Evolutionary conservation across 495 filamentous ascomycete species (phyloP).

Genomic region (Pyrenula aspistea): DNA sequence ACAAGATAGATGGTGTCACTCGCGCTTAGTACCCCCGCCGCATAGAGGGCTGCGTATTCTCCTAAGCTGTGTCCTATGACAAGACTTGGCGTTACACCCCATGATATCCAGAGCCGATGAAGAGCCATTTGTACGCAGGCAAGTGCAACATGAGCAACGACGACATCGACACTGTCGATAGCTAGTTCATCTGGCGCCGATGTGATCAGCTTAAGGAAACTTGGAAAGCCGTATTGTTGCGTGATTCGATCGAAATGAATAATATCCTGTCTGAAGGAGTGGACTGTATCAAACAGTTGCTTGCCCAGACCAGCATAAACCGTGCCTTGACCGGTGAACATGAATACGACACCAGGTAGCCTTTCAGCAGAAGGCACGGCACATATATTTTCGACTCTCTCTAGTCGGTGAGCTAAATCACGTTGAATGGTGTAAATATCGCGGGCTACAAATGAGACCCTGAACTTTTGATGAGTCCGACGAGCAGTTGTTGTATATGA

Average conservation of each 20-base stretch:
- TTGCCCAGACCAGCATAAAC: slow-evolving; percentile 46
- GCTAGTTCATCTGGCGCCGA: slow-evolving; percentile 5
- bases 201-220: slow-evolving; percentile 48
- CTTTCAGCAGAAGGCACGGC: slow-evolving; percentile 44
- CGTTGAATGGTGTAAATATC: slow-evolving; percentile 17
- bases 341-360: slow-evolving; percentile 35
- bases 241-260: slow-evolving; percentile 48
- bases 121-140: slow-evolving; percentile 23
- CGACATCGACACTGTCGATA: slow-evolving; percentile 41
- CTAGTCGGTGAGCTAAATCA: background rate
- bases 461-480: slow-evolving; percentile 32
- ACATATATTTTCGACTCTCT: slow-evolving; percentile 21
- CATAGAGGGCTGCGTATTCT: slow-evolving; percentile 29
- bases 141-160: slow-evolving; percentile 35
- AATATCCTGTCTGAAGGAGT: slow-evolving; percentile 50
- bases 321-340: slow-evolving; percentile 38
- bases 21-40: slow-evolving; percentile 24
- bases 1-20: slow-evolving; percentile 24
- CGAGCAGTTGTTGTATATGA: slow-evolving; percentile 30
- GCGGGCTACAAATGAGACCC: slow-evolving; percentile 20
- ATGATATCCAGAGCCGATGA: slow-evolving; percentile 15
- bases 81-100: slow-evolving; percentile 18
- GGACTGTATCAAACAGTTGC: slow-evolving; percentile 46
- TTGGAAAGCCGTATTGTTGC: slow-evolving; percentile 52
- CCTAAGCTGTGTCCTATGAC: slow-evolving; percentile 31